A percentile compares a stretch with the other conserved stretches of the same genome.
Evolutionary conservation across 1,139 yeast species (phyloP).

Genomic region (Protomyces inouyei): DNA sequence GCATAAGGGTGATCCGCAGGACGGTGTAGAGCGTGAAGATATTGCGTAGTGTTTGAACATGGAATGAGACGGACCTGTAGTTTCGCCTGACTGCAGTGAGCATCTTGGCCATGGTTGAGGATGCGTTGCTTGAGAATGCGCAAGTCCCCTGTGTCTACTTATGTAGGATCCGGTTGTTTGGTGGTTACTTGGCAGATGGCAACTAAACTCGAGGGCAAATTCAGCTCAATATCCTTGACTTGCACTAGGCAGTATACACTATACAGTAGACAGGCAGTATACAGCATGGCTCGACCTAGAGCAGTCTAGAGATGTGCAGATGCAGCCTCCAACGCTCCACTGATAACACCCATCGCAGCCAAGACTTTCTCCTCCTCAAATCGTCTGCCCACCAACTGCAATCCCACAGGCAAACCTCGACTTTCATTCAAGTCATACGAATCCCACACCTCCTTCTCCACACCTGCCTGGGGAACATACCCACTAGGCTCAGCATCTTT

Average conservation of each 20-base stretch:
- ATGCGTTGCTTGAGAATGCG: background rate
- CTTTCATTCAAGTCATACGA: slow-evolving; percentile 54
- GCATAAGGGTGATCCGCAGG: slow-evolving; percentile 2
- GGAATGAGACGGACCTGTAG: slow-evolving; percentile 6
- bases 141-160: background rate
- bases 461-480: slow-evolving; percentile 39
- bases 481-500: slow-evolving; percentile 31
- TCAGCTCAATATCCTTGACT: too few species aligned
- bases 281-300: too few species aligned
- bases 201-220: too few species aligned
- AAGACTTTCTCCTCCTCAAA: slow-evolving; percentile 51
- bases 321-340: slow-evolving; percentile 4
- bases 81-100: background rate
- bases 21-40: slow-evolving; percentile 4
- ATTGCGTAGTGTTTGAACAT: slow-evolving; percentile 9
- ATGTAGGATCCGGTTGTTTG: too few species aligned
- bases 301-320: background rate
- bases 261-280: too few species aligned
- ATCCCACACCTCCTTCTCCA: slow-evolving; percentile 43
- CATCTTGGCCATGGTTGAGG: background rate
- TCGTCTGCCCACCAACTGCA: slow-evolving; percentile 57
- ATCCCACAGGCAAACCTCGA: slow-evolving; percentile 62
- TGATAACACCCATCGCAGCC: slow-evolving; percentile 34
- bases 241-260: too few species aligned
- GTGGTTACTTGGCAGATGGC: too few species aligned